Evolutionary conservation across 192 early-diverging fungal species (phyloP).

Genomic region (Coemansia sp.): DNA sequence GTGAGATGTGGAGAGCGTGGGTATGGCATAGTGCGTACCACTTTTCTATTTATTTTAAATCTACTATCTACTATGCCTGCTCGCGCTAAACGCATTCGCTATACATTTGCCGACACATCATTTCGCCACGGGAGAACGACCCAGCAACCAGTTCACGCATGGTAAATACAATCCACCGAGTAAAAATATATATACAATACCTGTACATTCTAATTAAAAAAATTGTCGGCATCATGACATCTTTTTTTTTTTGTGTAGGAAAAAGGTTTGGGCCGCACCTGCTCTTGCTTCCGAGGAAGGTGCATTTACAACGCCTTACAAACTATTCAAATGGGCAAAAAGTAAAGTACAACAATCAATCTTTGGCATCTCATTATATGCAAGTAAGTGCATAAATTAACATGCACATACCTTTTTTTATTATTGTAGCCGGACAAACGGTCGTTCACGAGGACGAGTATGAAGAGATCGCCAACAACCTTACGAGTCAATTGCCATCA

Average conservation of each 20-base stretch:
- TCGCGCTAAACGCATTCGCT: constrained; percentile 43
- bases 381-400: constrained; percentile 38
- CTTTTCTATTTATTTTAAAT: neutral
- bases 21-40: neutral
- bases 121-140: constrained; percentile 21
- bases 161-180: constrained; percentile 14
- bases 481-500: neutral
- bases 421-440: constrained; percentile 43
- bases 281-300: constrained; percentile 9
- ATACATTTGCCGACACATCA: constrained; percentile 29
- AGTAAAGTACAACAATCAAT: constrained; percentile 26
- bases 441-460: constrained; percentile 52
- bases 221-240: neutral
- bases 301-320: constrained; percentile 12
- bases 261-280: constrained; percentile 27
- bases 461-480: constrained; percentile 10
- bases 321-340: constrained; percentile 41
- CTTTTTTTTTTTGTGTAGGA: constrained; percentile 12
- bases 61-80: constrained; percentile 20
- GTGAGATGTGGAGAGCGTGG: neutral
- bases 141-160: constrained; percentile 41
- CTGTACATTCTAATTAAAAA: neutral
- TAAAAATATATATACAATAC: neutral
- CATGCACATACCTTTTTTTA: neutral
- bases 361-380: neutral